These are phyloP conservation scores for Penicillium sp. DNA, from an alignment of 2,329 filamentous ascomycete genomes.

Conservation along the genomic window DNA sequence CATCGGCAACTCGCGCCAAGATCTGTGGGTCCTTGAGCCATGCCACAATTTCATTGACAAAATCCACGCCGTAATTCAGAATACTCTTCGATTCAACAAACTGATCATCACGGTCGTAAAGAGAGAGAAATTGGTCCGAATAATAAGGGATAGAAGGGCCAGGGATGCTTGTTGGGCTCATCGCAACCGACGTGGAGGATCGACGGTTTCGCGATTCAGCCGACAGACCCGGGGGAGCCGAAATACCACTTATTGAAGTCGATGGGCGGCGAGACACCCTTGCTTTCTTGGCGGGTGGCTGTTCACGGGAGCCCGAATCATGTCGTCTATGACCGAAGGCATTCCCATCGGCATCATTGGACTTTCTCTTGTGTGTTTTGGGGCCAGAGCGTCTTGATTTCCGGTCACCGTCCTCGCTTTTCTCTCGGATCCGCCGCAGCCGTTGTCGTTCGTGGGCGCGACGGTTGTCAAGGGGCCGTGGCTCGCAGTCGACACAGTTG, in stretches of 20 bases:
- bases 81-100: conserved; percentile 66
- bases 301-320: conserved; percentile 52
- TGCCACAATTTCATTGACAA: conserved; percentile 69
- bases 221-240: conserved; percentile 63
- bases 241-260: conserved; percentile 69
- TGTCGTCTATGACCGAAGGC: conserved; percentile 58
- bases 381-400: conserved; percentile 70
- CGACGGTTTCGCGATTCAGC: conserved; percentile 59
- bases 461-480: conserved; percentile 69
- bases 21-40: conserved; percentile 76
- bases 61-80: conserved; percentile 70
- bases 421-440: conserved; percentile 60
- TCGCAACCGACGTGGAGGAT: conserved; percentile 59
- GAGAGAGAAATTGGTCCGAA: conserved; percentile 70
- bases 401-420: conserved; percentile 61
- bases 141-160: conserved; percentile 66
- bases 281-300: conserved; percentile 68
- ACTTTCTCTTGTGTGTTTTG: conserved; percentile 86
- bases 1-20: conserved; percentile 66
- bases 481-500: conserved; percentile 85
- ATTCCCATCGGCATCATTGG: conserved; percentile 57
- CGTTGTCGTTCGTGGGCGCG: conserved; percentile 72
- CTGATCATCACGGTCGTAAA: conserved; percentile 64
- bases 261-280: conserved; percentile 80
- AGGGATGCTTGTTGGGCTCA: conserved; percentile 68